Percentiles rank a stretch among this genome's conserved stretches.
These are phyloP conservation scores for Tetragonia tetragonoides DNA, from an alignment of 148 eudicot genomes.

Conservation along the genomic window DNA sequence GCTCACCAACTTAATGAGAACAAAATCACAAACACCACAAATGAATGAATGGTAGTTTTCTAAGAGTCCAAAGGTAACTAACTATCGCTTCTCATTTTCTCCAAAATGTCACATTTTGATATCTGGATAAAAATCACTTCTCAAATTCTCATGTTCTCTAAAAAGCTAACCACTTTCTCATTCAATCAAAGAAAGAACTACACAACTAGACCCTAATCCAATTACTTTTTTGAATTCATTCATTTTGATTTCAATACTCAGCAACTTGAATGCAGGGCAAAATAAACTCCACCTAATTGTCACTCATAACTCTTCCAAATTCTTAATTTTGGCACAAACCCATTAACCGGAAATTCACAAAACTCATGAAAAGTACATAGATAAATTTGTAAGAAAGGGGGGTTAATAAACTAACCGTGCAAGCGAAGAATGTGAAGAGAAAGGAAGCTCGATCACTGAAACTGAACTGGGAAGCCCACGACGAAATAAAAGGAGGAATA, in stretches of 20 bases:
- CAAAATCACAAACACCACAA: no score
- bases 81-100: no score
- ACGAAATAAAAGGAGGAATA: conserved; percentile 32
- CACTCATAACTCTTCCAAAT: not conserved
- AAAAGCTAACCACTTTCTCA: not conserved
- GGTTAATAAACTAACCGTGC: conserved; percentile 41
- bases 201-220: not conserved
- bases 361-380: not conserved
- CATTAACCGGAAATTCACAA: not conserved
- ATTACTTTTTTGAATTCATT: not conserved
- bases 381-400: not conserved
- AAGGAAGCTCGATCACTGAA: conserved; percentile 62
- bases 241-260: not conserved
- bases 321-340: not conserved
- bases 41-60: no score
- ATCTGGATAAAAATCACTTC: no score
- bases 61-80: no score
- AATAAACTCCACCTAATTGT: not conserved
- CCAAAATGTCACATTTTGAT: no score
- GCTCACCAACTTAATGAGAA: no score
- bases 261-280: not conserved
- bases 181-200: not conserved
- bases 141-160: no score
- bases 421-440: conserved; percentile 65
- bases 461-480: conserved; percentile 41